Conservation (phyloP, 176 grass and related monocot genomes). For the Aegilops bicornis region DNA sequence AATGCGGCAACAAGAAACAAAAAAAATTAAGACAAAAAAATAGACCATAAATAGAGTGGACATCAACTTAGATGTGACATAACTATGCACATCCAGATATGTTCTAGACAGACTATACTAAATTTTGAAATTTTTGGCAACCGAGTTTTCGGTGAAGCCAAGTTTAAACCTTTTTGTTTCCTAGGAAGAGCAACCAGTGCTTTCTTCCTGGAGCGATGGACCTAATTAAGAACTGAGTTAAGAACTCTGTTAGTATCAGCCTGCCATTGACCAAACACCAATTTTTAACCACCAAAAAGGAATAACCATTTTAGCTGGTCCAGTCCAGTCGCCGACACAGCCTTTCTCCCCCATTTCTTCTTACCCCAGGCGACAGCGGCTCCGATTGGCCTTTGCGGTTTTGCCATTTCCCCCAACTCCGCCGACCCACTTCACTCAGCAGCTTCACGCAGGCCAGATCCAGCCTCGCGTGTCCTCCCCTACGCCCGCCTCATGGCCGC, state of each 20-base stretch:
- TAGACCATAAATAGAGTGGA: too few species aligned
- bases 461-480: constrained; percentile 13
- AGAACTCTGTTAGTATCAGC: neutral
- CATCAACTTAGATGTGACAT: too few species aligned
- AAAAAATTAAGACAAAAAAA: too few species aligned
- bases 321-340: neutral
- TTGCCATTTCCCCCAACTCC: constrained; percentile 11
- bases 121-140: too few species aligned
- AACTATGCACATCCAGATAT: too few species aligned
- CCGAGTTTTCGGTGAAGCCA: too few species aligned
- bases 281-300: neutral
- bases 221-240: neutral
- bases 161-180: neutral
- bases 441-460: constrained; percentile 53
- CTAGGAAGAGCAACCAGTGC: neutral
- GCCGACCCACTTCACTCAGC: constrained; percentile 23
- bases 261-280: constrained; percentile 17
- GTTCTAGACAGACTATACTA: too few species aligned
- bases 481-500: constrained; percentile 37
- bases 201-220: neutral
- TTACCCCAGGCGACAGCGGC: constrained; percentile 21
- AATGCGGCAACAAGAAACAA: too few species aligned
- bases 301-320: neutral
- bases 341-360: neutral
- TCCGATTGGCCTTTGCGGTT: constrained; percentile 17